Base-by-base conservation (phyloP, 306 rosid species). In the Lablab purpureus region DNA sequence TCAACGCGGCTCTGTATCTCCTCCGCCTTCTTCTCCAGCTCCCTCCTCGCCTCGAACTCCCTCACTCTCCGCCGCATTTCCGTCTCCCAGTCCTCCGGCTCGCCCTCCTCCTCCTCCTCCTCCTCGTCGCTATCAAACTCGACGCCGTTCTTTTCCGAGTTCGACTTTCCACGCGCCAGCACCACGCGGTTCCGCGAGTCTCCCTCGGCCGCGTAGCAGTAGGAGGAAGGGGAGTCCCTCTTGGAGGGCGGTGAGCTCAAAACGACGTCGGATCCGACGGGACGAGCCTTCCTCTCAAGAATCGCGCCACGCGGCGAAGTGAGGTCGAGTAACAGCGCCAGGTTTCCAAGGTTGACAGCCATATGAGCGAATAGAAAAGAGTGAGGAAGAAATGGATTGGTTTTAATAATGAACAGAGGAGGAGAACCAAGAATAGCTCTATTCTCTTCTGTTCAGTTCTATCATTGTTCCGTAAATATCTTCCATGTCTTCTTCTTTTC, bases 1-100 rank as follows among this genome's bases (percentile, higher is more conserved):
- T 12, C 90, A 37, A 78, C 87, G 52, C 54, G 83, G 77, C 87
- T 90, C 90, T 85, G 94, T 85, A 95, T 78, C 79, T 95, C 99
- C 78, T 95, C 98, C 0, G 97, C 98, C 54, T 88, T 95, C 89
- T 89, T 95, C 87, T 78, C 98, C 21, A 95, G 81, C 87, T 92
- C 99, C 59, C 77, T 92, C 80, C 87, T 88, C 77, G 93, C 99
- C 83, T 95, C 99, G 17, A 95, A 84, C 83, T 91, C 98, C 87
- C 87, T 93, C 73, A 90, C 71, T 74, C 90, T 83, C 88, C 83
- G 78, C 74, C 94, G 88, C 93, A 95, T 86, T 81, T 80, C 90
- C 84, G 73, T 89, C 90, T 94, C 93, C 94, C 94, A 94, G 10
- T 88, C 91, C 4, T 84, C 91, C 4, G 27, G 50, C 68, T 82